Conservation (phyloP, 1,139 yeast species). For the Saccharomyces hybrid region DNA sequence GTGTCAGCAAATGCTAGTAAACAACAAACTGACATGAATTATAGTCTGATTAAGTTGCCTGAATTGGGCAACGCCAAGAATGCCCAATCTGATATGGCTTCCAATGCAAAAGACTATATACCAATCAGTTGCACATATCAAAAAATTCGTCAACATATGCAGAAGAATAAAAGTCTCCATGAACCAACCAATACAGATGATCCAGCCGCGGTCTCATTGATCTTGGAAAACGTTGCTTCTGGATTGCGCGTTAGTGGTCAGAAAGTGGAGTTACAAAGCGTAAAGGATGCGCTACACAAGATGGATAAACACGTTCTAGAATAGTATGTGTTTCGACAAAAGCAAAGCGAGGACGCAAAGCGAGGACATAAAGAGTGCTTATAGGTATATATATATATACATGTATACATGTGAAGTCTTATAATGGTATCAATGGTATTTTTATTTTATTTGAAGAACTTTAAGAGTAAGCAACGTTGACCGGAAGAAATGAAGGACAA, state of each 20-base stretch:
- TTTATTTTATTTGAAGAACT: not conserved
- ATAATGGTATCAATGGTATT: not conserved
- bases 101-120: not conserved
- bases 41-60: not conserved
- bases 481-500: not conserved
- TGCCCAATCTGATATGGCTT: not conserved
- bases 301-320: constrained; percentile 12
- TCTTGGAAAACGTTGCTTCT: constrained; percentile 6
- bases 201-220: constrained; percentile 1
- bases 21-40: not conserved
- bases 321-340: not conserved
- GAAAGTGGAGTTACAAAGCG: constrained; percentile 12
- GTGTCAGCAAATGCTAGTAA: not conserved
- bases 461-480: not conserved
- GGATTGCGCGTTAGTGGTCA: constrained; percentile 8
- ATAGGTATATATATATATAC: not conserved
- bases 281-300: constrained; percentile 12
- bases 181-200: not conserved
- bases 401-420: not conserved
- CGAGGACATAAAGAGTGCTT: not conserved
- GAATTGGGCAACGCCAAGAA: not conserved
- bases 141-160: constrained; percentile 14
- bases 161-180: not conserved
- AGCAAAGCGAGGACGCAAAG: not conserved
- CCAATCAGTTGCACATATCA: constrained; percentile 14